Evolutionary conservation across 257 asterid species (phyloP).

Genomic region (Nicotiana obtusifolia): DNA sequence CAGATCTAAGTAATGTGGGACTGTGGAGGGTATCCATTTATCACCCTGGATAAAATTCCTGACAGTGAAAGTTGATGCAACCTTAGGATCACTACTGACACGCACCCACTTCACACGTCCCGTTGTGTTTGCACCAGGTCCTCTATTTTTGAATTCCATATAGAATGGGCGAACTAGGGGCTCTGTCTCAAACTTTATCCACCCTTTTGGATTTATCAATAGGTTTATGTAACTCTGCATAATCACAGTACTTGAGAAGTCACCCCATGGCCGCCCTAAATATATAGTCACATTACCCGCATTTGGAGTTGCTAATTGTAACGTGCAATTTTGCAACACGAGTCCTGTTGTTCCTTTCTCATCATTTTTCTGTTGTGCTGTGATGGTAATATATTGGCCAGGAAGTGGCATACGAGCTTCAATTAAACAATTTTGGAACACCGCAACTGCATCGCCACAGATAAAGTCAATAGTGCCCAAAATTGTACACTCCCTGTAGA

Average conservation of each 20-base stretch:
- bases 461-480: constrained; percentile 18
- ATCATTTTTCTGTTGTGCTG: neutral
- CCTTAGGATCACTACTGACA: neutral
- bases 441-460: neutral
- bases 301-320: neutral
- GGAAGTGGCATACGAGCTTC: neutral
- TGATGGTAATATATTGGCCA: neutral
- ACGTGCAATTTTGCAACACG: neutral
- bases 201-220: neutral
- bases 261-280: constrained; percentile 17
- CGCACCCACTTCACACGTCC: constrained; percentile 2
- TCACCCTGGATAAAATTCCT: constrained; percentile 8
- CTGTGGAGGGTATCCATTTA: constrained; percentile 1
- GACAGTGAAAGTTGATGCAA: neutral
- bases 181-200: neutral
- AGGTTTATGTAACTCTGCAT: neutral
- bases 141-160: neutral
- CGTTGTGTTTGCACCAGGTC: neutral
- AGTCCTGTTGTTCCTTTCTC: neutral
- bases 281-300: neutral
- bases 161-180: neutral
- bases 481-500: constrained; percentile 15
- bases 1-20: neutral
- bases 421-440: constrained; percentile 8
- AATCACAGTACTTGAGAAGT: neutral